Evolutionary conservation across 192 early-diverging fungal genomes (phyloP).

Genomic region (Coemansia sp.): DNA sequence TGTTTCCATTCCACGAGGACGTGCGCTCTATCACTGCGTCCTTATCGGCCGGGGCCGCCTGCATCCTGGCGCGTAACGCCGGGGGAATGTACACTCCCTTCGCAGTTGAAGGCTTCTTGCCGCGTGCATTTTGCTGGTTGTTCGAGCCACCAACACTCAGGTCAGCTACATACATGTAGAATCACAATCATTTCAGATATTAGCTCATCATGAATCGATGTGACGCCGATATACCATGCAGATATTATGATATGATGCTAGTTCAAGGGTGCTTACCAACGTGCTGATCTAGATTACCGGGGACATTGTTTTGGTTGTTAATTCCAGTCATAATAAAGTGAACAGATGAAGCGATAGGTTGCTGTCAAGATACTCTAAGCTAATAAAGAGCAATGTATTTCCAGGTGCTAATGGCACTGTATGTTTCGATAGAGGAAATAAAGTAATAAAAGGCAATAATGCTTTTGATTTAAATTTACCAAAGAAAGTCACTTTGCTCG

Average conservation of each 20-base stretch:
- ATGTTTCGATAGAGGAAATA: conserved; percentile 15
- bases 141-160: conserved; percentile 66
- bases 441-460: conserved; percentile 3
- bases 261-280: conserved; percentile 57
- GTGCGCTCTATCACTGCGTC: conserved; percentile 55
- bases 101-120: conserved; percentile 3
- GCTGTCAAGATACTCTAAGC: not conserved
- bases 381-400: conserved; percentile 4
- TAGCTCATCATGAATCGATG: not conserved
- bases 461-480: not conserved
- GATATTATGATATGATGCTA: not conserved
- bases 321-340: conserved; percentile 48
- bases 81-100: conserved; percentile 67
- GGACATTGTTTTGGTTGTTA: conserved; percentile 60
- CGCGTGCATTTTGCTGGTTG: conserved; percentile 19
- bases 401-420: conserved; percentile 7
- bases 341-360: not conserved
- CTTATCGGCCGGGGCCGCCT: conserved; percentile 47
- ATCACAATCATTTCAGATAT: not conserved
- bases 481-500: conserved; percentile 3
- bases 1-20: conserved; percentile 54
- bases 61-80: conserved; percentile 61
- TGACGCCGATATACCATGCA: not conserved
- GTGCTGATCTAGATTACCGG: conserved; percentile 70
- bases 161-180: conserved; percentile 56